These are phyloP conservation scores for Capronia americana DNA, from an alignment of 2,329 filamentous ascomycete species.

Conservation along the genomic window DNA sequence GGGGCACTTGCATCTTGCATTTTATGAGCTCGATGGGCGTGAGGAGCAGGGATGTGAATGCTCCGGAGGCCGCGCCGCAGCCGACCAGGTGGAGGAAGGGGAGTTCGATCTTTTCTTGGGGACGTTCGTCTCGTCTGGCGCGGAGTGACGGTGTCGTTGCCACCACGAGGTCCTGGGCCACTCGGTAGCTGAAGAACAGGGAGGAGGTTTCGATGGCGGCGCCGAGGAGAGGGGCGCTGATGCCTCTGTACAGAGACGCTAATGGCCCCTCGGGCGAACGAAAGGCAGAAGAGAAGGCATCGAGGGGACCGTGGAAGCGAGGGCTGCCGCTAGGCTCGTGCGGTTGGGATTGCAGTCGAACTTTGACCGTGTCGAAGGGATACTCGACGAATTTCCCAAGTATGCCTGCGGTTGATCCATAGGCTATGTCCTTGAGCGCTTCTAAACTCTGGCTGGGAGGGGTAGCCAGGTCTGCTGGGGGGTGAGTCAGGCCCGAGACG, in stretches of 20 bases:
- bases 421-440: constrained; percentile 83
- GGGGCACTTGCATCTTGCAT: constrained; percentile 91
- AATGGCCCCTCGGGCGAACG: constrained; percentile 77
- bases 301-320: constrained; percentile 70
- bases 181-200: constrained; percentile 87
- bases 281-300: constrained; percentile 82
- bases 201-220: constrained; percentile 92
- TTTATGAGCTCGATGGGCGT: constrained; percentile 97
- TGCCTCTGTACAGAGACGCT: constrained; percentile 83
- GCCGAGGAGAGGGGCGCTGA: constrained; percentile 87
- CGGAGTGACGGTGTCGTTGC: constrained; percentile 63
- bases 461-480: constrained; percentile 14
- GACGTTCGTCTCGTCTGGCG: constrained; percentile 36
- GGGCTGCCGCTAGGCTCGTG: constrained; percentile 65
- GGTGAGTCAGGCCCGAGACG: constrained; percentile 32
- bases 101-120: constrained; percentile 55
- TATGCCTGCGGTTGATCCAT: constrained; percentile 85
- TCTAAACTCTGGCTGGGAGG: constrained; percentile 60
- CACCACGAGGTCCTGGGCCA: constrained; percentile 68
- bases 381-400: constrained; percentile 97
- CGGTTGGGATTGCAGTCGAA: constrained; percentile 94
- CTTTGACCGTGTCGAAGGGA: constrained; percentile 98
- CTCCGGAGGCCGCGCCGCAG: constrained; percentile 85
- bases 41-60: constrained; percentile 86
- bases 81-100: constrained; percentile 76